Evolutionary conservation across 306 rosid species (phyloP), one percentile per base, ranked within the genome.

Genomic region (Geum urbanum): DNA sequence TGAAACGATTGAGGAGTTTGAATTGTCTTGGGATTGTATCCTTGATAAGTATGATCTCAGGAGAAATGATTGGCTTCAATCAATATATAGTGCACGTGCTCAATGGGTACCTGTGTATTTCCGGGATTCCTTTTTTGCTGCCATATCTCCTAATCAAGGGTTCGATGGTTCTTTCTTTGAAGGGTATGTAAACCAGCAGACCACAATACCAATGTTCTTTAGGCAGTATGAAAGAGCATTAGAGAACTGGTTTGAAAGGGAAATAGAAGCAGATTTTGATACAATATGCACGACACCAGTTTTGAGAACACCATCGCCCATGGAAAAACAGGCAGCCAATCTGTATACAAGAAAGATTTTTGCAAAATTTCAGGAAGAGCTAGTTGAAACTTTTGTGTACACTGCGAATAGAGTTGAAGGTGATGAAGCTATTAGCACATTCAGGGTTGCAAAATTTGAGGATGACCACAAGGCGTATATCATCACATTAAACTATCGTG

Each of bases 251-350:
- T 86, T 87, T 78, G 97, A 89, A 66, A 89, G 83, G 83, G 97
- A 92, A 81, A 77, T 78, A 66, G 97, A 89, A 78, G 87, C 97
- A 59, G 96, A 92, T 63, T 89, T 86, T 63, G 97, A 89, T 78
- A 87, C 97, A 63, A 77, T 92, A 65, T 81, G 91, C 84, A 87
- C 89, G 22, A 76, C 80, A 5, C 96, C 96, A 14, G 77, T 86
- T 32, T 76, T 92, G 80, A 89, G 86, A 78, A 92, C 97, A 47
- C 96, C 97, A 66, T 92, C 97, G 37, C 97, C 97, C 44, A 92
- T 92, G 97, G 97, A 92, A 77, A 86, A 92, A 72, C 97, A 92
- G 80, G 96, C 89, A 66, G 96, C 97, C 63, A 78, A 82, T 82
- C 95, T 86, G 54, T 92, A 87, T 79, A 92, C 97, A 10, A 85